A percentile compares a stretch with the other conserved stretches of the same genome.
Evolutionary conservation across 2,329 filamentous ascomycete genomes (phyloP).

Genomic region (Colletotrichum spinosum): DNA sequence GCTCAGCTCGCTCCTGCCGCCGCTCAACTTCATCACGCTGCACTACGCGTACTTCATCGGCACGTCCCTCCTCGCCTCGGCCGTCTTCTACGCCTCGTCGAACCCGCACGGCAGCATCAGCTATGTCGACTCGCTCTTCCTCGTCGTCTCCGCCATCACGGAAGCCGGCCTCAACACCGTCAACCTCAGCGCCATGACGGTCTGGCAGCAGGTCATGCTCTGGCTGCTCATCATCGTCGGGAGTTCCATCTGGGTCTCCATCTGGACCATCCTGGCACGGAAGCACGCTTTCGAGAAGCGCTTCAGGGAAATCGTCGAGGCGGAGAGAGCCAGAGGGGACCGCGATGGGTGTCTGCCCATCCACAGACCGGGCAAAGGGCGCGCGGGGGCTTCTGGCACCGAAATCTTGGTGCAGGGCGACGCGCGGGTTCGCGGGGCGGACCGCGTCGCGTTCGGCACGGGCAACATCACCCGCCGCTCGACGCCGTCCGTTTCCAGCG

Average conservation of each 20-base stretch:
- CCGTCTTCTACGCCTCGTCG: constrained; percentile 71
- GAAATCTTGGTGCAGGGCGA: neutral
- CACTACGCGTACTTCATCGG: constrained; percentile 76
- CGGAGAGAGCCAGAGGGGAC: constrained; percentile 47
- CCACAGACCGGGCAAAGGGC: neutral
- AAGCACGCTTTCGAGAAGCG: constrained; percentile 72
- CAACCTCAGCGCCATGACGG: constrained; percentile 72
- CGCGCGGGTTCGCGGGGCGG: neutral
- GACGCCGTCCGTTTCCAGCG: constrained; percentile 17
- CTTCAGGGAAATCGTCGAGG: constrained; percentile 64
- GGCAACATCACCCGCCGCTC: constrained; percentile 5
- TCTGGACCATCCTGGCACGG: constrained; percentile 71
- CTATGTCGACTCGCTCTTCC: constrained; percentile 75
- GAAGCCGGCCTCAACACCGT: constrained; percentile 76
- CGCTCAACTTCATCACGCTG: constrained; percentile 71
- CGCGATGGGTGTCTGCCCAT: constrained; percentile 44
- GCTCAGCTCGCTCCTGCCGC: constrained; percentile 43
- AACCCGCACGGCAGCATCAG: constrained; percentile 62
- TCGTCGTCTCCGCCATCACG: constrained; percentile 75
- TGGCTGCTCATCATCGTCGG: constrained; percentile 75
- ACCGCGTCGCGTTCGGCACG: neutral
- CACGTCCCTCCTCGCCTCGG: constrained; percentile 64
- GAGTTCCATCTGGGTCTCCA: constrained; percentile 74
- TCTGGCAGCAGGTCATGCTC: constrained; percentile 75
- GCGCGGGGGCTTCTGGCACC: neutral